Conservation (phyloP, 495 filamentous ascomycete species). For the Daldinia decipiens region DNA sequence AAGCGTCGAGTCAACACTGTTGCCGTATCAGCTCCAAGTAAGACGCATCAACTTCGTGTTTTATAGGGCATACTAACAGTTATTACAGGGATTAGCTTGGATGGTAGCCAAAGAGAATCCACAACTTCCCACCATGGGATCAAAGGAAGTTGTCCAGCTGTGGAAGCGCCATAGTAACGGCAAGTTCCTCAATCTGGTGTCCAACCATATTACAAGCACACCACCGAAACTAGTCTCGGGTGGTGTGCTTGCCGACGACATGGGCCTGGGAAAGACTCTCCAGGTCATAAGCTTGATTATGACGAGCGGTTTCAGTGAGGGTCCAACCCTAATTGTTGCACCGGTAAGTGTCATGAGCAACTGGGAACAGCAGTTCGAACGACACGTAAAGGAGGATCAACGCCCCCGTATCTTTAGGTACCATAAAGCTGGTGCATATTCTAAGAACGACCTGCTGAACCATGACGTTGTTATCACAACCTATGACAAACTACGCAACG, state of each 20-base stretch:
- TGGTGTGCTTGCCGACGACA: conserved; percentile 91
- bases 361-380: conserved; percentile 83
- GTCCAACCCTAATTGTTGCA: conserved; percentile 80
- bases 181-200: conserved; percentile 78
- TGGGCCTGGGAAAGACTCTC: conserved; percentile 94
- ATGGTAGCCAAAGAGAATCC: conserved; percentile 81
- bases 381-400: conserved; percentile 71
- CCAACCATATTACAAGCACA: conserved; percentile 69
- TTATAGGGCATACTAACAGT: conserved; percentile 26
- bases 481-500: conserved; percentile 70
- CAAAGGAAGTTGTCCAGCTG: conserved; percentile 76
- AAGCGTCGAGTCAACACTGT: conserved; percentile 69
- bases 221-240: conserved; percentile 76
- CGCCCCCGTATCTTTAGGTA: conserved; percentile 76
- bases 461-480: conserved; percentile 86
- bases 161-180: conserved; percentile 72
- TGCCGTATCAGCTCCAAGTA: conserved; percentile 81
- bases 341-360: conserved; percentile 93
- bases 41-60: conserved; percentile 4
- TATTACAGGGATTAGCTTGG: conserved; percentile 80
- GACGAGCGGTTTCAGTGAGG: conserved; percentile 61
- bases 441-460: conserved; percentile 62
- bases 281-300: conserved; percentile 86
- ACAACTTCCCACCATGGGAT: conserved; percentile 67
- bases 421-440: conserved; percentile 72